A percentile compares a stretch with the other conserved stretches of the same genome.
Conservation (phyloP, 1,284 basidiomycete genomes). For the Ganoderma sinense region DNA sequence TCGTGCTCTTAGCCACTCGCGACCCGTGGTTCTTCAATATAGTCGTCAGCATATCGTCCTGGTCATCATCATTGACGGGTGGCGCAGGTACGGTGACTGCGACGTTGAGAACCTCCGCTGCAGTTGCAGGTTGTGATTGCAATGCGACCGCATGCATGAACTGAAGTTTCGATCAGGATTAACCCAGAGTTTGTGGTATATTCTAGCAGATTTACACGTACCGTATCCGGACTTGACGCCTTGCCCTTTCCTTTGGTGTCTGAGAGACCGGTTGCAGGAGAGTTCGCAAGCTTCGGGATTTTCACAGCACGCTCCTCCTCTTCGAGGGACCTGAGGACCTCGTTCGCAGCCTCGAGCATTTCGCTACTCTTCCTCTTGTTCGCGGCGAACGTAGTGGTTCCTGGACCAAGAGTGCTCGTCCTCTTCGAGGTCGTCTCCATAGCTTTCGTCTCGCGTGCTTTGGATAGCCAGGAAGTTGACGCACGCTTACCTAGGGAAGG, state of each 20-base stretch:
- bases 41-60: conserved; percentile 56
- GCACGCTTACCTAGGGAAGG: conserved; percentile 65
- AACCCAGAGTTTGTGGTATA: too few species aligned
- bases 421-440: conserved; percentile 61
- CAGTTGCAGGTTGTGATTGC: neutral
- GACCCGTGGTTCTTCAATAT: conserved; percentile 72
- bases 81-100: neutral
- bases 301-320: conserved; percentile 57
- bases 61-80: conserved; percentile 40
- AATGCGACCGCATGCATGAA: neutral
- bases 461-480: conserved; percentile 71
- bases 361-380: conserved; percentile 76
- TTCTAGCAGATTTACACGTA: conserved; percentile 8
- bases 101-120: neutral
- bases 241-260: conserved; percentile 28
- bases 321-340: conserved; percentile 28
- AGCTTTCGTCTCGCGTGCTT: conserved; percentile 78
- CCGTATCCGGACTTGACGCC: conserved; percentile 11
- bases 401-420: conserved; percentile 35
- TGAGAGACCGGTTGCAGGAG: conserved; percentile 9
- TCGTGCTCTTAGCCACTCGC: conserved; percentile 64
- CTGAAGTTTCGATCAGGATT: neutral
- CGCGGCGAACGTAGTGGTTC: conserved; percentile 12
- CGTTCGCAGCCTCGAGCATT: conserved; percentile 43
- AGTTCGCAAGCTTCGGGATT: conserved; percentile 48